These are phyloP conservation scores for Orbilia oligospora DNA, from an alignment of 2,329 filamentous ascomycete genomes.

Conservation along the genomic window DNA sequence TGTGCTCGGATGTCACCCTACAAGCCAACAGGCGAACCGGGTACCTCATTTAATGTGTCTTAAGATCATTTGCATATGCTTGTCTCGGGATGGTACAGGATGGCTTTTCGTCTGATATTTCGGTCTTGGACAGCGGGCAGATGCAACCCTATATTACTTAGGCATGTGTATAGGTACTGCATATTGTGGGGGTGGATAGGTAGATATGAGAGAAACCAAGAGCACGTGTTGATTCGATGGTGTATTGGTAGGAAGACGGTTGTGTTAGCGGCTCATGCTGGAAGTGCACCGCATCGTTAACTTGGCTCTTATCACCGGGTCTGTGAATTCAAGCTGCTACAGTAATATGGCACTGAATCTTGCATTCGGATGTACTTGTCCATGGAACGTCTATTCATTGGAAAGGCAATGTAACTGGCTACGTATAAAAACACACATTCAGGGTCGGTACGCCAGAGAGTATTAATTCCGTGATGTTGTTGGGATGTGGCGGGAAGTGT, in stretches of 20 bases:
- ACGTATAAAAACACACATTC: not conserved
- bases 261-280: not conserved
- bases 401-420: slow-evolving; percentile 12
- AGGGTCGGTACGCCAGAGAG: not conserved
- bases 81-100: slow-evolving; percentile 30
- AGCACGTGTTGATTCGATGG: not conserved
- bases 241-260: not conserved
- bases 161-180: slow-evolving; percentile 9
- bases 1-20: slow-evolving; percentile 55
- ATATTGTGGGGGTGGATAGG: not conserved
- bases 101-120: slow-evolving; percentile 47
- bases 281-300: not conserved
- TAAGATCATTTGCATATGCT: slow-evolving; percentile 30
- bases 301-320: not conserved
- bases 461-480: not conserved
- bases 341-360: slow-evolving; percentile 11
- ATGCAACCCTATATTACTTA: slow-evolving; percentile 44
- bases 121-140: slow-evolving; percentile 33
- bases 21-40: slow-evolving; percentile 28
- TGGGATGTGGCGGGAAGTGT: slow-evolving; percentile 27
- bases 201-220: not conserved
- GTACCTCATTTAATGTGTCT: slow-evolving; percentile 17
- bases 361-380: not conserved
- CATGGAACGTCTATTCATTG: not conserved
- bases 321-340: slow-evolving; percentile 11